phyloP scores from a whole-genome alignment of 2,329 filamentous ascomycete species.

The Fulvia fulva region DNA sequence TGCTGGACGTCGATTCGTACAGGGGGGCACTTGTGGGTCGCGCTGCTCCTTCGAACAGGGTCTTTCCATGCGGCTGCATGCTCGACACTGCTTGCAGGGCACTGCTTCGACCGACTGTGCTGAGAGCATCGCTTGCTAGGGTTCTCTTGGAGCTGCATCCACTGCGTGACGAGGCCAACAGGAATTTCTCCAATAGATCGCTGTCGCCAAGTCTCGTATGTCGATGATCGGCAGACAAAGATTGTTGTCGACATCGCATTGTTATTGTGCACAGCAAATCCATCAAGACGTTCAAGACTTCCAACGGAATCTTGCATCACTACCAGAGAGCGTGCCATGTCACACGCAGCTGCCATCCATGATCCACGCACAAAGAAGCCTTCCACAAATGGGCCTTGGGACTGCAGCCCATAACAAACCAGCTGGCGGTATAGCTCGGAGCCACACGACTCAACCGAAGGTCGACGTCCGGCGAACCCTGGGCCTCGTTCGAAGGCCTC shows the following conservation, averaged over 20 bases:
- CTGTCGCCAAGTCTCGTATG: background rate
- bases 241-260: background rate
- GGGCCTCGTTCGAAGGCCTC: background rate
- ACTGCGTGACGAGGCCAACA: background rate
- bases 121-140: background rate
- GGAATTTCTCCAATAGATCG: background rate
- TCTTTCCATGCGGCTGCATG: conserved; percentile 1
- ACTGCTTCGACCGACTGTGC: background rate
- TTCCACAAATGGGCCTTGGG: background rate
- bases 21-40: background rate
- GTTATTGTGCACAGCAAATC: background rate
- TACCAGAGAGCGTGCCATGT: background rate
- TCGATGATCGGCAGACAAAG: background rate
- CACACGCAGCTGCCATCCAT: background rate
- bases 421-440: conserved; percentile 1
- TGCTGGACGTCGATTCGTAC: background rate
- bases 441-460: conserved; percentile 3
- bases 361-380: background rate
- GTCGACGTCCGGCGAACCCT: background rate
- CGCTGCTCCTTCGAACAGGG: background rate
- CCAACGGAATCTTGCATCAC: background rate
- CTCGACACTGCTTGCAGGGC: background rate
- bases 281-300: no score
- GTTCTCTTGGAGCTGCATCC: background rate
- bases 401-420: background rate